phyloP scores from a whole-genome alignment of 169 alveolate genomes.

The Plasmodium cynomolgi region DNA sequence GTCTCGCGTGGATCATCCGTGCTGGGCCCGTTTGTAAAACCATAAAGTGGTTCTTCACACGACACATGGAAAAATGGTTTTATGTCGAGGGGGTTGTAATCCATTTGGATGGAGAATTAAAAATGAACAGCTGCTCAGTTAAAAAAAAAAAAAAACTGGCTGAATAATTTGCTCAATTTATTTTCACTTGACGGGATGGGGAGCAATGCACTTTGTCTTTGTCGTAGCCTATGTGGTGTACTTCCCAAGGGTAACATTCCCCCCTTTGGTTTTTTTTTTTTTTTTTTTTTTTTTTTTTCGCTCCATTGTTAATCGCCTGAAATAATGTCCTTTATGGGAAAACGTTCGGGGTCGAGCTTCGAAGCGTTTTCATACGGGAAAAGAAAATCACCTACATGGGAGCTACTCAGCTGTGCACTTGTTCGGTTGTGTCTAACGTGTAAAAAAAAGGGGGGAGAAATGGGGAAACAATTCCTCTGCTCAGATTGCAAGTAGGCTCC shows the following conservation, averaged over 20 bases:
- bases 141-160: neutral
- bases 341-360: neutral
- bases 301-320: neutral
- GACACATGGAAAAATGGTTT: neutral
- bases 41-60: neutral
- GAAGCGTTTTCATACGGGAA: neutral
- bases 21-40: neutral
- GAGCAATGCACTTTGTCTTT: neutral
- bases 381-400: neutral
- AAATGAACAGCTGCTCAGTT: neutral
- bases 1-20: neutral
- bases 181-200: neutral
- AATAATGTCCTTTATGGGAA: neutral
- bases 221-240: neutral
- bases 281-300: neutral
- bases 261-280: neutral
- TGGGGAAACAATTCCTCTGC: neutral
- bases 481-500: neutral
- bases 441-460: neutral
- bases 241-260: neutral
- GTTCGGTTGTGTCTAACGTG: neutral
- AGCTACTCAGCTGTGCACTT: neutral
- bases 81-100: neutral
- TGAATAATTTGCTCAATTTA: neutral
- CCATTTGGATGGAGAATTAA: neutral